phyloP scores from a whole-genome alignment of 805 yeast species.

The Myxozyma mucilagina region DNA sequence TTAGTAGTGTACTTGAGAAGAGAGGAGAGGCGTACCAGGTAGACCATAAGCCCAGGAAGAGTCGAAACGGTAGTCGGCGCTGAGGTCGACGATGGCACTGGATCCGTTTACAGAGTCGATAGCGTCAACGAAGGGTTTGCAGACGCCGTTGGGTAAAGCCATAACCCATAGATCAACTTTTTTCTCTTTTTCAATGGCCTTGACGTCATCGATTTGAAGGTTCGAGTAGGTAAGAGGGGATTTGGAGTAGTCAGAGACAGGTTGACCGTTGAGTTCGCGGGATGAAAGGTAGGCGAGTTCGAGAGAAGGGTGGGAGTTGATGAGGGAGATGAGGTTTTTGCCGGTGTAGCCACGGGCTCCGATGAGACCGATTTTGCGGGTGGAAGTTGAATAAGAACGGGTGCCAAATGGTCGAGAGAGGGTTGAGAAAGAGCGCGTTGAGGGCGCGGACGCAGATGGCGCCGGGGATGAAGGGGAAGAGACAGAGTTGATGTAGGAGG shows the following conservation, averaged over 20 bases:
- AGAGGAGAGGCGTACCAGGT: slow-evolving; percentile 48
- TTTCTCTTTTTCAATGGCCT: slow-evolving; percentile 67
- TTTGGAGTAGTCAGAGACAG: slow-evolving; percentile 84
- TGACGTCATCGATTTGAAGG: slow-evolving; percentile 83
- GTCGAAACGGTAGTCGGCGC: slow-evolving; percentile 96
- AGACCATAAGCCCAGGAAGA: slow-evolving; percentile 92
- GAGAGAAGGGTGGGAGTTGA: slow-evolving; percentile 82
- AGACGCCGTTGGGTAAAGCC: slow-evolving; percentile 98
- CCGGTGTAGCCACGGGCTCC: slow-evolving; percentile 99
- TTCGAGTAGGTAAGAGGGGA: slow-evolving; percentile 69
- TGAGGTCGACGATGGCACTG: slow-evolving; percentile 83
- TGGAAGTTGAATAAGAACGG: slow-evolving; percentile 16
- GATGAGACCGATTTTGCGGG: slow-evolving; percentile 74
- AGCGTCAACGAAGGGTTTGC: slow-evolving; percentile 55
- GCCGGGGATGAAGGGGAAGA: neutral
- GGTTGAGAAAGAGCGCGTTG: slow-evolving; percentile 5
- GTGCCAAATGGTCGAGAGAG: too few relatives aligned
- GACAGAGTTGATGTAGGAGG: slow-evolving; percentile 15
- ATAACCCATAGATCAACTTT: slow-evolving; percentile 96
- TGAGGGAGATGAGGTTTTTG: slow-evolving; percentile 82
- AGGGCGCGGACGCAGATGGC: neutral
- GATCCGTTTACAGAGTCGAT: slow-evolving; percentile 47
- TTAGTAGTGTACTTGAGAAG: neutral
- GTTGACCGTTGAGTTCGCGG: slow-evolving; percentile 87
- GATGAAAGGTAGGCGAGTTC: slow-evolving; percentile 94